Conservation (phyloP, 176 grass and related monocot species). For the Ensete ventricosum region DNA sequence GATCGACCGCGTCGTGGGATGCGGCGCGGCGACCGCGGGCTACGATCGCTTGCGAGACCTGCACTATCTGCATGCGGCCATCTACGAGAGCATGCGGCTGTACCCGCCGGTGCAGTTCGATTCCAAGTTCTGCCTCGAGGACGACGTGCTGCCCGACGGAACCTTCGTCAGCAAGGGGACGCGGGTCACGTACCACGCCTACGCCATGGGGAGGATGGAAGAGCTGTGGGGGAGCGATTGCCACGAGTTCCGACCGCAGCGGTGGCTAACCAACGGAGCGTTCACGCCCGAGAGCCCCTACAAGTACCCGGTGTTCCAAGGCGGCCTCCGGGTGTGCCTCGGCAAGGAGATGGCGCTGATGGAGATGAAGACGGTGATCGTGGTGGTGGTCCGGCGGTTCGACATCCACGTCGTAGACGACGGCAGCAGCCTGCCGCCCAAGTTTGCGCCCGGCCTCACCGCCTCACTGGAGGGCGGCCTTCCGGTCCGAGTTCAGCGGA, state of each 20-base stretch:
- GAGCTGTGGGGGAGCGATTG: slow-evolving; percentile 64
- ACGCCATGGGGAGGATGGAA: not conserved
- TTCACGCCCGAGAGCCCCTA: slow-evolving; percentile 62
- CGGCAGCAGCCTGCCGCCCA: slow-evolving; percentile 35
- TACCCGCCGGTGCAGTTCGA: too few species aligned
- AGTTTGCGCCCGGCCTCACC: slow-evolving; percentile 54
- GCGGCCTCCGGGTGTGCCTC: slow-evolving; percentile 58
- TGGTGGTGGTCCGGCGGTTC: slow-evolving; percentile 45
- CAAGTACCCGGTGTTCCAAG: slow-evolving; percentile 81
- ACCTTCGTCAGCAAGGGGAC: too few species aligned
- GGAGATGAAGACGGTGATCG: slow-evolving; percentile 73
- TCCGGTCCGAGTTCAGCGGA: slow-evolving; percentile 45
- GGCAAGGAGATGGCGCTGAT: slow-evolving; percentile 75
- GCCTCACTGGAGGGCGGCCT: slow-evolving; percentile 54
- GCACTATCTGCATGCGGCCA: slow-evolving; percentile 40
- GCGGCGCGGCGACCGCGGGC: slow-evolving; percentile 3
- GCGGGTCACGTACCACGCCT: too few species aligned
- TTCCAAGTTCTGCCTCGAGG: too few species aligned
- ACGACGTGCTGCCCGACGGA: too few species aligned
- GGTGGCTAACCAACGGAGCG: slow-evolving; percentile 48
- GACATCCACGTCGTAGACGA: slow-evolving; percentile 37
- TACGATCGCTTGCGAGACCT: slow-evolving; percentile 43
- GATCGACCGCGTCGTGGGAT: slow-evolving; percentile 51
- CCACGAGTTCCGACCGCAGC: slow-evolving; percentile 47
- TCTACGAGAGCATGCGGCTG: too few species aligned